Conservation (phyloP, 306 rosid species). For the Oxytropis ochrocephala region DNA sequence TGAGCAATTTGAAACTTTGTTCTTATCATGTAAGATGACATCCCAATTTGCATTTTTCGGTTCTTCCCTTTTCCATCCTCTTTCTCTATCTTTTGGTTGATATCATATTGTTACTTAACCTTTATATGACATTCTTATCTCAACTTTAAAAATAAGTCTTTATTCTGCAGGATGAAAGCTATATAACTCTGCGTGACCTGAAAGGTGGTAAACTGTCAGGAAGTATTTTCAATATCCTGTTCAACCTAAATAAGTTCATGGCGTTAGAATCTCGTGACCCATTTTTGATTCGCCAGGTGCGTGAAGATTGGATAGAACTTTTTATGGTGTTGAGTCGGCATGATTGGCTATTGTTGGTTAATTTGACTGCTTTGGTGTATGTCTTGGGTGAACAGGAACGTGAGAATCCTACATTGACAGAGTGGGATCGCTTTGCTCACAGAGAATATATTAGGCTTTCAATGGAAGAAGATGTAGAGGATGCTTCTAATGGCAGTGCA, state of each 20-base stretch:
- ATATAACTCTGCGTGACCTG: slow-evolving; percentile 69
- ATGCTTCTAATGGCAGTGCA: slow-evolving; percentile 98
- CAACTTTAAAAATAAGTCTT: slow-evolving; percentile 1
- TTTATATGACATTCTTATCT: not conserved
- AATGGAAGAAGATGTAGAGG: slow-evolving; percentile 99
- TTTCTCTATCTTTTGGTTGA: slow-evolving; percentile 9
- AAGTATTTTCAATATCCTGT: slow-evolving; percentile 89
- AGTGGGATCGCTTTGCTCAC: slow-evolving; percentile 99
- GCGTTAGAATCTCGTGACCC: slow-evolving; percentile 99
- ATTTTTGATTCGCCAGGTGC: slow-evolving; percentile 97
- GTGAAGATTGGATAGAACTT: slow-evolving; percentile 9
- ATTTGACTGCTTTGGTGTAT: slow-evolving; percentile 25
- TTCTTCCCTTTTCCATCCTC: not conserved
- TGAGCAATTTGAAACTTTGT: not conserved
- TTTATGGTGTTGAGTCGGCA: not conserved
- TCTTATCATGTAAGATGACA: not conserved
- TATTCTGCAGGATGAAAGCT: slow-evolving; percentile 68
- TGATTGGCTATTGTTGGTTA: slow-evolving; percentile 18
- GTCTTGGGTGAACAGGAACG: slow-evolving; percentile 71
- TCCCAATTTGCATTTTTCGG: not conserved
- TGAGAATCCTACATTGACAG: slow-evolving; percentile 98
- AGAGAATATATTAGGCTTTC: slow-evolving; percentile 99
- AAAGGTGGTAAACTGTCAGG: slow-evolving; percentile 95
- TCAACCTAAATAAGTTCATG: slow-evolving; percentile 98
- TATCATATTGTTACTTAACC: not conserved